These are phyloP conservation scores for Ormosia emarginata DNA, from an alignment of 306 rosid species.

Conservation along the genomic window DNA sequence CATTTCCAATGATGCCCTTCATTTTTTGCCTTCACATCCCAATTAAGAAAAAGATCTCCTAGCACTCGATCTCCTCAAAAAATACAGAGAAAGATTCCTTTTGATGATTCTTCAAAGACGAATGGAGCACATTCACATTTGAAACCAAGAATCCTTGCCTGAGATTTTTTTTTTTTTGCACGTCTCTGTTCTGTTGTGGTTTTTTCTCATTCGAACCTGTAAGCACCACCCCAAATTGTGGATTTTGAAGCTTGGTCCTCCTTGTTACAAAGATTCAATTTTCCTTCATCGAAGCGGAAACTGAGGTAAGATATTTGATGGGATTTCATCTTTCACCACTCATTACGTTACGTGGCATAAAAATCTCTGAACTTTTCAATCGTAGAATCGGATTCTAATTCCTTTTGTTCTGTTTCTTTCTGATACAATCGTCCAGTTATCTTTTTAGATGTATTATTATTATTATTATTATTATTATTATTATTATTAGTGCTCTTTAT, in stretches of 20 bases:
- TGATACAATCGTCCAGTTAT: not conserved
- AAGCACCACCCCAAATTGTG: not conserved
- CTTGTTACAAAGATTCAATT: conserved; percentile 18
- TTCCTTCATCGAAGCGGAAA: not conserved
- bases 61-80: too few relatives aligned
- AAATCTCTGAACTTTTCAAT: not conserved
- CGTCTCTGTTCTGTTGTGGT: not conserved
- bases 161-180: not conserved
- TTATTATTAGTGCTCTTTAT: not conserved
- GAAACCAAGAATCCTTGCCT: too few relatives aligned
- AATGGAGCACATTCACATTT: too few relatives aligned
- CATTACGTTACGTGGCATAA: not conserved
- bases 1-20: too few relatives aligned
- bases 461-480: too few relatives aligned
- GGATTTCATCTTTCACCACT: not conserved
- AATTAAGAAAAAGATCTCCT: too few relatives aligned
- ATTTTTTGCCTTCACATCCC: too few relatives aligned
- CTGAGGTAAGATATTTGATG: conserved; percentile 23
- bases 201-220: conserved; percentile 1
- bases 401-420: not conserved
- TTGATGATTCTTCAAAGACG: too few relatives aligned
- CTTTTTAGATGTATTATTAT: not conserved
- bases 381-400: not conserved
- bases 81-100: too few relatives aligned
- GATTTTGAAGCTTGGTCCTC: not conserved